Evolutionary conservation across 2,329 filamentous ascomycete genomes (phyloP), one percentile per base, ranked within the genome.

Genomic region (Paecilomyces fulvus): DNA sequence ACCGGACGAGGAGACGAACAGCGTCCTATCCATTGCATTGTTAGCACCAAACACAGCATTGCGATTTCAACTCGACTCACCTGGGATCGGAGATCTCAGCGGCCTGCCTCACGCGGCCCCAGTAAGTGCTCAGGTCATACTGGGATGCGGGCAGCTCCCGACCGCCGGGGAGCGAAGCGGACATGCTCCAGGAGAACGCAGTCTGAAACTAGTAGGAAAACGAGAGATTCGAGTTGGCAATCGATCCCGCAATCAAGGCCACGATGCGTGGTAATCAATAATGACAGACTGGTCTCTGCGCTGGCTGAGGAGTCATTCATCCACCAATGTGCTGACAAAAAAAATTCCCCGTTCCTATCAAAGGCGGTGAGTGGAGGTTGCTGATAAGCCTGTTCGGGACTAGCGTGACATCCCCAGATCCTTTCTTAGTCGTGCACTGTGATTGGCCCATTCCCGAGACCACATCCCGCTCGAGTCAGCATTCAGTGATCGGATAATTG

Each of bases 91-190:
- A 88, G 66, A 99, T 85, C 66, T 92, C 86, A 59, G 89, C 87
- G 17, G 91, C 86, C 78, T 99, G 92, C 76, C 83, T 84, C 68
- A 97, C 94, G 58, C 94, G 86, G 62, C 94, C 94, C 89, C 89
- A 94, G 77, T 99, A 99, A 51, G 92, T 96, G 70, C 76, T 84
- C 67, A 99, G 81, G 71, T 99, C 90, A 82, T 95, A 92, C 74
- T 91, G 90, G 55, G 94, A 99, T 56, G 86, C 84, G 59, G 94
- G 94, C 62, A 96, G 81, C 73, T 96, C 90, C 73, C 92, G 88
- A 63, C 74, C 82, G 56, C 84, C 83, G 25, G 83, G 83, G 28
- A 85, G 71, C 25, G 84, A 84, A 51, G 82, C 77, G 48, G 83
- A 84, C 83, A 86, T 86, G 57, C 25, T 25, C 7, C 37, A 5